A percentile compares a stretch with the other conserved stretches of the same genome.
Conservation (phyloP, 495 filamentous ascomycete genomes). For the Penicillium cinerascens region DNA sequence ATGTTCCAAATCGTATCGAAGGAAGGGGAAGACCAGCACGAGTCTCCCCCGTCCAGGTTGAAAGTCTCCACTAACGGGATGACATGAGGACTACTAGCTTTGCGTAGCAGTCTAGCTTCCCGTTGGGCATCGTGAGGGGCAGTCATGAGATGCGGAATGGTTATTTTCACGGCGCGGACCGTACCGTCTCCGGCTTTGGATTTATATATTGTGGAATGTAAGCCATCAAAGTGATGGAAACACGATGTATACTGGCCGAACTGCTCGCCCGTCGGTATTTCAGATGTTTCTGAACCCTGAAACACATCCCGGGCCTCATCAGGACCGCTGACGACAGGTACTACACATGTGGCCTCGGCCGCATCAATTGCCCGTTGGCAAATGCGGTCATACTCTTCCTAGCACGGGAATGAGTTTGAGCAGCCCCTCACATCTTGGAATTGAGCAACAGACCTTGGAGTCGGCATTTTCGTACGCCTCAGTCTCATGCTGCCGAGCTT, state of each 20-base stretch:
- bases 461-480: conserved; percentile 39
- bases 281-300: conserved; percentile 5
- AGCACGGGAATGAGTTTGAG: background rate
- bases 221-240: conserved; percentile 65
- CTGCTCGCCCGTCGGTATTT: conserved; percentile 29
- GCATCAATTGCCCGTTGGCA: conserved; percentile 43
- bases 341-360: conserved; percentile 23
- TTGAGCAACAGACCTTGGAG: conserved; percentile 32
- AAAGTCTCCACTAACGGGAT: conserved; percentile 72
- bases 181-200: conserved; percentile 35
- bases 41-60: conserved; percentile 65
- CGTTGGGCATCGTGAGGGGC: conserved; percentile 77
- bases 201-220: conserved; percentile 81
- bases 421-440: background rate
- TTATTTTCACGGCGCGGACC: conserved; percentile 81
- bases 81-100: conserved; percentile 47
- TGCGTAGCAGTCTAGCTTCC: conserved; percentile 69
- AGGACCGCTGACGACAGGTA: conserved; percentile 17
- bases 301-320: conserved; percentile 12
- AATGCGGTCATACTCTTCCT: conserved; percentile 48
- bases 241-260: conserved; percentile 74
- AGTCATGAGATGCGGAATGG: conserved; percentile 64
- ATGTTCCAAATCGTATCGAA: conserved; percentile 64
- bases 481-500: conserved; percentile 37
- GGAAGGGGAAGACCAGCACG: conserved; percentile 79